phyloP scores from a whole-genome alignment of 495 filamentous ascomycete genomes.

The Neurospora pannonica region DNA sequence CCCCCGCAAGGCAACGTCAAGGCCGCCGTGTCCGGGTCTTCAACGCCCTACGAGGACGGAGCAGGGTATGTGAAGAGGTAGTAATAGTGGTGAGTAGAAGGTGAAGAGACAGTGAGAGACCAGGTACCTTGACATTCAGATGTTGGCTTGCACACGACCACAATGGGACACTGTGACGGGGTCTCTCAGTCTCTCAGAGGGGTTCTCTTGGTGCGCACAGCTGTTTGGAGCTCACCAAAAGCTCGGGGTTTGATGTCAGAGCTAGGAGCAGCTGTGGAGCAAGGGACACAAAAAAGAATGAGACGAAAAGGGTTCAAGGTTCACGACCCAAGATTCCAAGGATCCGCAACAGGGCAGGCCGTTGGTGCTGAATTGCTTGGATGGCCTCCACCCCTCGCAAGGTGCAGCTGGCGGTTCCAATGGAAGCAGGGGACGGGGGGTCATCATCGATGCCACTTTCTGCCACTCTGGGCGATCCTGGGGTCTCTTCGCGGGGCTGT shows the following conservation, averaged over 20 bases:
- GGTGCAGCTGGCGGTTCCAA: constrained; percentile 1
- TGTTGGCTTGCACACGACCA: not conserved
- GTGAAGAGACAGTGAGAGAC: not conserved
- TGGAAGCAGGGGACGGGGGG: constrained; percentile 2
- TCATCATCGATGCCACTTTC: not conserved
- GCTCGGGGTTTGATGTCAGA: not conserved
- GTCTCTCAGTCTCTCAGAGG: not conserved
- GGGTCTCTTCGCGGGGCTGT: constrained; percentile 1
- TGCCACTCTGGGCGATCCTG: not conserved
- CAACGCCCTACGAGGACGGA: not conserved
- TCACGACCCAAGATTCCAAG: not conserved
- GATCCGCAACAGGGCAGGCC: not conserved
- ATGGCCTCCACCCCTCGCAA: not conserved
- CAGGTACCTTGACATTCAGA: not conserved
- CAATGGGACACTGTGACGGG: not conserved
- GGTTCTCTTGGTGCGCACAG: not conserved
- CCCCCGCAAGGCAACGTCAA: not conserved
- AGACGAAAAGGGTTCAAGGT: not conserved
- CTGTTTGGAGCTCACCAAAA: not conserved
- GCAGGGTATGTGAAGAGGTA: not conserved
- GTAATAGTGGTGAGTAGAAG: not conserved
- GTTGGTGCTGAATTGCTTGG: not conserved
- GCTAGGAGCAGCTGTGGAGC: not conserved
- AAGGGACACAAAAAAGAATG: not conserved
- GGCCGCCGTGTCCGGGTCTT: not conserved